Conservation (phyloP, 2,329 filamentous ascomycete species). For the Ascochyta rabiei region DNA sequence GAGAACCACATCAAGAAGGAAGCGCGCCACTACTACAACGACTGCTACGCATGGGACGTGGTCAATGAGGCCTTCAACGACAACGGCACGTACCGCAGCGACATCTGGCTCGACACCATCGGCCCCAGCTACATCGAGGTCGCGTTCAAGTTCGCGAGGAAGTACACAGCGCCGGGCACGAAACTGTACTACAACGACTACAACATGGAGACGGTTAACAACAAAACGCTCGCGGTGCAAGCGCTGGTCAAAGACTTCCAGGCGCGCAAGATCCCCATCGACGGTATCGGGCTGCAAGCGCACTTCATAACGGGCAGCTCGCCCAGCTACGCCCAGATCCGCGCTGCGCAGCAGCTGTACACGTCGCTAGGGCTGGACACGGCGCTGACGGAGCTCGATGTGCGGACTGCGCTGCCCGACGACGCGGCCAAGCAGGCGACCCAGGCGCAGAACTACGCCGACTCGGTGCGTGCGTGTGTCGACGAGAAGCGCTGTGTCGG, state of each 20-base stretch:
- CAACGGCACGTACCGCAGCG: constrained; percentile 59
- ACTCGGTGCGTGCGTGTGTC: constrained; percentile 45
- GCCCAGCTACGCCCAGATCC: constrained; percentile 53
- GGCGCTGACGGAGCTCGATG: constrained; percentile 67
- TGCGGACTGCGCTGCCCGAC: constrained; percentile 57
- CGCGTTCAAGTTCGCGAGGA: constrained; percentile 61
- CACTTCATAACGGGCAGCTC: constrained; percentile 65
- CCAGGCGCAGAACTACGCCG: constrained; percentile 58
- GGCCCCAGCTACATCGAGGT: constrained; percentile 63
- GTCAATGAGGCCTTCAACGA: constrained; percentile 69
- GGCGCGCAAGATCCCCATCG: constrained; percentile 55
- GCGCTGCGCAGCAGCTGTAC: constrained; percentile 58
- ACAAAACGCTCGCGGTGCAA: constrained; percentile 49
- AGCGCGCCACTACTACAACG: constrained; percentile 63
- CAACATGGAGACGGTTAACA: constrained; percentile 64
- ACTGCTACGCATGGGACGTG: constrained; percentile 70
- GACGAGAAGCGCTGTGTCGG: constrained; percentile 47
- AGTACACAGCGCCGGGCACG: constrained; percentile 59
- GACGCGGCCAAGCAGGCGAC: constrained; percentile 48
- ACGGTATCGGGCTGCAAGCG: constrained; percentile 67
- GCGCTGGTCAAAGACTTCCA: constrained; percentile 42
- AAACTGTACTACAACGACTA: constrained; percentile 71
- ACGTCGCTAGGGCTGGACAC: constrained; percentile 61
- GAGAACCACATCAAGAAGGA: constrained; percentile 66
- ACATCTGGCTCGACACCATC: constrained; percentile 62